Conservation (phyloP, 805 yeast genomes). For the Hanseniaspora meyeri region DNA sequence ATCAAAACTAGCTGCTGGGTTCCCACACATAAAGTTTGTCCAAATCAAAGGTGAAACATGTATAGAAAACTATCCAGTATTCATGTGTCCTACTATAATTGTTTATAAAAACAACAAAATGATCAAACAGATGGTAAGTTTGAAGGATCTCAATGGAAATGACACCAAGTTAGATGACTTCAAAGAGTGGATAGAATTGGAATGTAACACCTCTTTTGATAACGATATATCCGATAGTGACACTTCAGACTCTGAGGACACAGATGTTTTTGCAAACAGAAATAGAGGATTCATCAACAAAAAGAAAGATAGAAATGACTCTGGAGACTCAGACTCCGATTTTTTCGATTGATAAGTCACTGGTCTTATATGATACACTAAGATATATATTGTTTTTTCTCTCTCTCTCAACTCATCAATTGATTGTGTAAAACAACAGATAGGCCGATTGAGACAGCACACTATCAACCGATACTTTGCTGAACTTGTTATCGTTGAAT, state of each 20-base stretch:
- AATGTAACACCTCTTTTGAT: slow-evolving; percentile 4
- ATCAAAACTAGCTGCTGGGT: slow-evolving; percentile 47
- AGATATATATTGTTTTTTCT: neutral
- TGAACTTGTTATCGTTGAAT: slow-evolving; percentile 80
- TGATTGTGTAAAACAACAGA: slow-evolving; percentile 52
- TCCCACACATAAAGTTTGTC: slow-evolving; percentile 74
- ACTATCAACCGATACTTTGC: slow-evolving; percentile 48
- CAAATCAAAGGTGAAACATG: slow-evolving; percentile 88
- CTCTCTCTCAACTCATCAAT: neutral
- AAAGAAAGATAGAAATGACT: slow-evolving; percentile 20
- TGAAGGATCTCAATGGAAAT: slow-evolving; percentile 75
- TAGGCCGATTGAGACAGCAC: slow-evolving; percentile 70
- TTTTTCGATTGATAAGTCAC: slow-evolving; percentile 34
- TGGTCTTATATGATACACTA: no score
- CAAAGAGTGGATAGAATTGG: slow-evolving; percentile 37
- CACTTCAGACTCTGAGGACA: neutral
- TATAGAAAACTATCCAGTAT: slow-evolving; percentile 80
- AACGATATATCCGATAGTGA: neutral
- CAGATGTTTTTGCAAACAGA: slow-evolving; percentile 9
- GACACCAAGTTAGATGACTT: slow-evolving; percentile 57
- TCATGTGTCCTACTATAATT: slow-evolving; percentile 81
- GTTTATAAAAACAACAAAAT: slow-evolving; percentile 72
- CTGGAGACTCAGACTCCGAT: slow-evolving; percentile 31
- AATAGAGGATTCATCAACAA: neutral
- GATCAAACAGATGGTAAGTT: slow-evolving; percentile 65